Evolutionary conservation across 116 monocot species (phyloP), one percentile per base, ranked within the genome.

Genomic region (Iris pallida): DNA sequence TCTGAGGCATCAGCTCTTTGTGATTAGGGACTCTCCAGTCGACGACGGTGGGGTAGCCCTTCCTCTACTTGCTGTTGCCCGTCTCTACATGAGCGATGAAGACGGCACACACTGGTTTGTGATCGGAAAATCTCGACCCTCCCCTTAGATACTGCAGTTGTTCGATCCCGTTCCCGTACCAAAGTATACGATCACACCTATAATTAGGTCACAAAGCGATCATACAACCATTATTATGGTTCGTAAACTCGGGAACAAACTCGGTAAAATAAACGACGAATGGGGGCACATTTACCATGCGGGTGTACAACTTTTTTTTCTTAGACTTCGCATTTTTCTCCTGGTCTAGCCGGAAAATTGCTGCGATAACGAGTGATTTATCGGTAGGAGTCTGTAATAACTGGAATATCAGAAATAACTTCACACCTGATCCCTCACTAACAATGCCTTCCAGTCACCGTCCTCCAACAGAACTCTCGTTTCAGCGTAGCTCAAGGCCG

Each of bases 101-200:
- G 15, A 86, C 86, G 0, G 89, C 87, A 57, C 80, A 87, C 3
- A 92, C 96, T 0, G 96, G 92, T 59, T 92, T 72, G 53, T 97
- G 96, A 60, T 97, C 96, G 0, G 96, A 97, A 74, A 97, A 92
- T 58, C 81, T 78, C 47, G 85, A 92, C 70, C 90, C 92, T 48
- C 85, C 96, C 76, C 96, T 76, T n/a, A 79, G 78, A 20, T 97
- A 97, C 47, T 92, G 81, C 17, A 89, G 54, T 75, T 89, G 89
- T 47, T 97, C 89, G 2, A 97, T 85, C 0, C 89, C 92, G 8
- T 85, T 75, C 5, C 96, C 96, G n/a, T 79, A 68, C 92, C 96
- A 91, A 16, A 96, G 61, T 69, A 92, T 86, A 13, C 96, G 75
- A 78, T 97, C 96, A 47, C 96, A 97, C 96, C 95, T 95, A 7